Conservation (phyloP, 2,329 filamentous ascomycete species). For the Mycocentrospora acerina region DNA sequence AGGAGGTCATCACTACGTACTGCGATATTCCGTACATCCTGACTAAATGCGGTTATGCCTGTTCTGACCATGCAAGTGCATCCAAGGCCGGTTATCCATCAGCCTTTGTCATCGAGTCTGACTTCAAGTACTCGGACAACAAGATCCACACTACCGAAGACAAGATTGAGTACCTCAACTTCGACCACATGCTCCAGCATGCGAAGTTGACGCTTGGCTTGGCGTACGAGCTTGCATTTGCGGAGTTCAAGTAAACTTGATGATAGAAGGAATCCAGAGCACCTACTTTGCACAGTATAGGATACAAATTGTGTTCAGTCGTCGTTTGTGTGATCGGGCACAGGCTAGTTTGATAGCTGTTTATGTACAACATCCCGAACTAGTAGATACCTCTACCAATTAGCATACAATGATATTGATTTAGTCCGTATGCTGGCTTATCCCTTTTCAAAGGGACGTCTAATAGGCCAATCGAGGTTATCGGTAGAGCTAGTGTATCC, state of each 20-base stretch:
- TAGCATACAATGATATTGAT: too few species aligned
- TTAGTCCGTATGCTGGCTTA: too few species aligned
- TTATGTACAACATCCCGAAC: too few species aligned
- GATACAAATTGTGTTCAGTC: too few species aligned
- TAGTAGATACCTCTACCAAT: too few species aligned
- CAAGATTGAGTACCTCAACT: constrained; percentile 70
- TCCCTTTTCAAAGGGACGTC: too few species aligned
- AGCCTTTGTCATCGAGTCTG: constrained; percentile 74
- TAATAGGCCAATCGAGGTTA: too few species aligned
- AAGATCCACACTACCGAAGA: constrained; percentile 73
- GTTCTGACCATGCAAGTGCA: constrained; percentile 73
- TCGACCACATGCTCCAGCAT: constrained; percentile 91
- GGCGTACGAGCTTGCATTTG: constrained; percentile 80
- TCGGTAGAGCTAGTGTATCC: too few species aligned
- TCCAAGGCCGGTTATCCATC: constrained; percentile 74
- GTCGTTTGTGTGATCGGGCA: too few species aligned
- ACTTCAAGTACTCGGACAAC: constrained; percentile 64
- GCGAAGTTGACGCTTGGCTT: constrained; percentile 80
- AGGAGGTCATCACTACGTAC: constrained; percentile 82
- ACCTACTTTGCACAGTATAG: too few species aligned
- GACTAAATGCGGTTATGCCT: constrained; percentile 87
- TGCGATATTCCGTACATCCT: constrained; percentile 84
- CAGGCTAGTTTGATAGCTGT: too few species aligned
- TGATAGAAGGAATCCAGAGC: too few species aligned
- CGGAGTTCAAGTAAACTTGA: constrained; percentile 58